Base-by-base conservation (phyloP, 331 rosid genomes). In the Stylosanthes scabra region DNA sequence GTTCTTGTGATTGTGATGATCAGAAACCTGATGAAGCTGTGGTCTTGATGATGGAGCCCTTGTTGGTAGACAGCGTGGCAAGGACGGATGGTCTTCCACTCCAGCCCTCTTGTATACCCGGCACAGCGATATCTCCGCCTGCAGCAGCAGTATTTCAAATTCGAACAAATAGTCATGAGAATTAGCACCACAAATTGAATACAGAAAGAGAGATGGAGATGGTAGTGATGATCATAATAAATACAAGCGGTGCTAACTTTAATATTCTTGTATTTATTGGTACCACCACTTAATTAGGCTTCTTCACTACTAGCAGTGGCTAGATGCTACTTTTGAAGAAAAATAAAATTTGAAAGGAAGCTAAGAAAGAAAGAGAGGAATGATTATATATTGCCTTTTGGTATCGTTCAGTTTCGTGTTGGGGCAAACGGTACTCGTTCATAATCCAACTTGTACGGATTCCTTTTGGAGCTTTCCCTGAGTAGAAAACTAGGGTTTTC, bases 401-500 rank as follows among this genome's bases (percentile, higher is more conserved):
- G 76, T 88, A 91, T 29, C 99, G 86, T 77, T 92, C 90, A 9
- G 99, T 95, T 60, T 95, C 99, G 11, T 95, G 99, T 2, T 95
- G 99, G 0, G 99, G 99, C 77, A 95, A 74, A 51, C 99, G 96
- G 78, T 95, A 95, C 85, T 95, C 99, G 74, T 95, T 95, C 99
- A 95, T 95, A 71, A 95, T 95, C 99, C 99, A 95, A 34, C 99
- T 95, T 10, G 93, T 95, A 54, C 99, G 87, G 59, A 92, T 86
- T 8, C 99, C 99, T 80, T 95, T 92, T 0, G 99, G 99, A 51
- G 99, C 99, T 72, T 95, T 95, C 0, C 99, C 99, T 10, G 97
- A 90, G 71, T 95, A 95, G 76, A 95, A 95, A 81, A 95, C 99
- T 90, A 95, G 99, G 99, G 99, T 95, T 95, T 95, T 95, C 92